Conservation (phyloP, 805 yeast species). For the Brettanomyces anomalus region DNA sequence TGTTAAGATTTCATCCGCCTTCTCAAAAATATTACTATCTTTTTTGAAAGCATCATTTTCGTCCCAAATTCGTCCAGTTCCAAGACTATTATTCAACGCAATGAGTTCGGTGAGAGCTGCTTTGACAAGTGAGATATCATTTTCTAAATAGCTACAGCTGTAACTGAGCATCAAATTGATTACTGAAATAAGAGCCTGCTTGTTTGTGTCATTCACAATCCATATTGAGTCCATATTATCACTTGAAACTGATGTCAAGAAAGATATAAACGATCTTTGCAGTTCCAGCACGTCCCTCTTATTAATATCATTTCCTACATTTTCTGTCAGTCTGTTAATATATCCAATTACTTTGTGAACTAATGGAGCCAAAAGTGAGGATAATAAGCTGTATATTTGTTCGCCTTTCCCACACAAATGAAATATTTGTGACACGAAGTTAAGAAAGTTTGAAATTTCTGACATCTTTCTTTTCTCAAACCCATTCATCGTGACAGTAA, state of each 20-base stretch:
- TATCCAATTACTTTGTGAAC: constrained; percentile 48
- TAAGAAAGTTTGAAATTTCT: constrained; percentile 73
- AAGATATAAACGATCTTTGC: constrained; percentile 60
- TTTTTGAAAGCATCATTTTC: constrained; percentile 42
- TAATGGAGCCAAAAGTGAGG: constrained; percentile 68
- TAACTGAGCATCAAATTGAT: constrained; percentile 57
- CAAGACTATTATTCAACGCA: constrained; percentile 54
- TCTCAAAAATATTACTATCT: constrained; percentile 42
- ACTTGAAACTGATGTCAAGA: constrained; percentile 59
- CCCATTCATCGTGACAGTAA: constrained; percentile 53
- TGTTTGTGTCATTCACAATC: constrained; percentile 53
- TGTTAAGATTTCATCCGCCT: constrained; percentile 63
- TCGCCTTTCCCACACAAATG: constrained; percentile 60
- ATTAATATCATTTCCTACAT: constrained; percentile 25
- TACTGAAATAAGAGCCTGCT: constrained; percentile 47
- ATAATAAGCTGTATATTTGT: constrained; percentile 62
- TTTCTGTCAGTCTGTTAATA: constrained; percentile 14
- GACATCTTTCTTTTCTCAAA: constrained; percentile 46
- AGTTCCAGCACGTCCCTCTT: constrained; percentile 54
- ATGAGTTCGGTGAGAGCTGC: constrained; percentile 61
- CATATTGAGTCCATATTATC: constrained; percentile 77
- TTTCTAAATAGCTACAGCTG: constrained; percentile 41
- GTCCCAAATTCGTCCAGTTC: constrained; percentile 61
- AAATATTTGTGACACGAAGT: constrained; percentile 81
- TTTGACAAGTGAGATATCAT: constrained; percentile 61